These are phyloP conservation scores for Sarcodon sp. DNA, from an alignment of 768 basidiomycete genomes.

Conservation along the genomic window DNA sequence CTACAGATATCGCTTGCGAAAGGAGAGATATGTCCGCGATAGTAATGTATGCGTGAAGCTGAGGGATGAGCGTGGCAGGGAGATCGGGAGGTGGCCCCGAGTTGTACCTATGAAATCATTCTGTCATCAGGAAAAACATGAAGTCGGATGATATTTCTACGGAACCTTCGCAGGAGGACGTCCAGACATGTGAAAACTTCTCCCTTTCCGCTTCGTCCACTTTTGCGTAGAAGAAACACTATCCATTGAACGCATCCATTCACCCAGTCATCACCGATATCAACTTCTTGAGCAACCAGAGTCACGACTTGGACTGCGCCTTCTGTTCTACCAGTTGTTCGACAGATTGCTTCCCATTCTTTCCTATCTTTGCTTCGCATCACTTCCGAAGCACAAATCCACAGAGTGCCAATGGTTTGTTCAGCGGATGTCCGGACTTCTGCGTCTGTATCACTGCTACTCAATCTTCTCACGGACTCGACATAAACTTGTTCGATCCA, in stretches of 20 bases:
- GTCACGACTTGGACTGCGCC: slow-evolving; percentile 74
- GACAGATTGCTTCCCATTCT: slow-evolving; percentile 76
- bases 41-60: slow-evolving; percentile 65
- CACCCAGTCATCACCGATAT: slow-evolving; percentile 68
- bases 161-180: slow-evolving; percentile 53
- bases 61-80: slow-evolving; percentile 49
- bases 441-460: slow-evolving; percentile 77
- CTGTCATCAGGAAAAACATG: background rate
- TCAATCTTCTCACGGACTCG: slow-evolving; percentile 58
- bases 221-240: slow-evolving; percentile 62
- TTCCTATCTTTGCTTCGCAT: slow-evolving; percentile 48
- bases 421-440: slow-evolving; percentile 82
- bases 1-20: slow-evolving; percentile 52
- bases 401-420: slow-evolving; percentile 73
- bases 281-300: slow-evolving; percentile 67
- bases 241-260: slow-evolving; percentile 70
- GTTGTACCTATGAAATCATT: slow-evolving; percentile 27
- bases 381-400: slow-evolving; percentile 75
- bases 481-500: slow-evolving; percentile 69
- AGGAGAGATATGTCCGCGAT: slow-evolving; percentile 69
- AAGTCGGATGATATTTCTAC: slow-evolving; percentile 3
- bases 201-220: slow-evolving; percentile 63
- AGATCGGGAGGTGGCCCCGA: slow-evolving; percentile 41
- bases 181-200: slow-evolving; percentile 74
- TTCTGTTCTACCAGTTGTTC: slow-evolving; percentile 55